Evolutionary conservation across 148 eudicot genomes (phyloP), one percentile per base, ranked within the genome.

Genomic region (Gaultheria prostrata): DNA sequence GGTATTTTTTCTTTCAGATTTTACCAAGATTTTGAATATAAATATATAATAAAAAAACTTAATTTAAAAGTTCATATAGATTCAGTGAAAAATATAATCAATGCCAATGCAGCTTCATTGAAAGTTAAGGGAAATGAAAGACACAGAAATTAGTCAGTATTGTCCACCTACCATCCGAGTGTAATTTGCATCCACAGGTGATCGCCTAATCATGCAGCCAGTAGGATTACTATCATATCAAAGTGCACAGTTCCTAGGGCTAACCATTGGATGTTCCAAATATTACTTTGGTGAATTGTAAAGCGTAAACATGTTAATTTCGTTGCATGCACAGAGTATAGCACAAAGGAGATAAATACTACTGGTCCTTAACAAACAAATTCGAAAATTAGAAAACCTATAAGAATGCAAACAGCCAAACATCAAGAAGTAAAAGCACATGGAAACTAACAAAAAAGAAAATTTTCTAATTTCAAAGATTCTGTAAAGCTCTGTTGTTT

Each of bases 101-200:
- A 65, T 78, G 63, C 85, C 49, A 81, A 11, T 65, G 63, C 46
- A 26, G 67, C 45, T 28, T 24, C 83, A 61, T 46, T 39, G 18
- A 67, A 67, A 1, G 73, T 2, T 46, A 80, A 65, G 18, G 17
- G 46, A 57, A 63, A 48, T 8, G 2, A 76, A 73, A 73, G 71
- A 51, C 35, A 7, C 35, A 50, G 49, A 6, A 14, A 26, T 30
- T 33, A 18, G 11, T 11, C 28, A 54, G 20, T 32, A 57, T 54
- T 45, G 61, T 72, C 21, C 63, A 81, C 8, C 30, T 13, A 54
- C 14, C 51, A 67, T 51, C 53, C 77, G 8, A 4, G 0, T 39
- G 4, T 35, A 73, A 73, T 39, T 73, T 73, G 18, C 8, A 18
- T 18, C 49, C 49, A 39, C 49, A 18, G 77, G 49, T 73, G 77